Evolutionary conservation across 164 flowering plant species (phyloP), one percentile per base, ranked within the genome.

Genomic region (Euptelea pleiosperma): DNA sequence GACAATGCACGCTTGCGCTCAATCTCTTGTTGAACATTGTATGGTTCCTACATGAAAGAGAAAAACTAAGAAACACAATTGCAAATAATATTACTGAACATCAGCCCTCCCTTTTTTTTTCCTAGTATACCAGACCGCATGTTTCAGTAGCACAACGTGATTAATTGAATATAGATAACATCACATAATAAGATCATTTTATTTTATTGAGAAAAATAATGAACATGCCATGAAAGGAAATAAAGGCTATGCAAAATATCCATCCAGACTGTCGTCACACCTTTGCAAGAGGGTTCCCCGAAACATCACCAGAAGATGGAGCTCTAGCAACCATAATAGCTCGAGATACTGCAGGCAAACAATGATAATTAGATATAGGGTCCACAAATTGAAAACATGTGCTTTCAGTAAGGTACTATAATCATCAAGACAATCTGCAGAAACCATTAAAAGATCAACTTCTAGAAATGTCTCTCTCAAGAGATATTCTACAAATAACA

Each of bases 1-100:
- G 89, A 84, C 68, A 93, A 70, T 49, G 96, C 92, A 63, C 93
- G 95, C 65, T 88, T 93, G 58, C 99, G 85, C 57, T 93, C 99
- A 66, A 62, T 75, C 68, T 93, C 99, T 60, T 82, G 94, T 36
- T 82, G 40, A 35, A 71, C 54, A 60, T 90, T 82, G 70, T 88
- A 90, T 5, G 89, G 81, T 31, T 90, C 97, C 99, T 93, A 63
- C 18, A 72, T 19, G 22, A 53, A 62, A 39, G 24, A 45, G 34
- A 46, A 53, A 57, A 44, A 18, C 18, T 5, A 39, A 53, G 25
- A 26, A 25, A 12, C 18, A 39, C 16, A 49, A 28, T 5, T 47
- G 3, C 37, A 64, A 48, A 57, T 26, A n/a, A 33, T 3, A 41
- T 9, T n/a, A 21, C 2, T 28, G 39, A 50, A 9, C 18, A 40